Evolutionary conservation across 495 filamentous ascomycete genomes (phyloP).

Genomic region (Jackrogersella minutella): DNA sequence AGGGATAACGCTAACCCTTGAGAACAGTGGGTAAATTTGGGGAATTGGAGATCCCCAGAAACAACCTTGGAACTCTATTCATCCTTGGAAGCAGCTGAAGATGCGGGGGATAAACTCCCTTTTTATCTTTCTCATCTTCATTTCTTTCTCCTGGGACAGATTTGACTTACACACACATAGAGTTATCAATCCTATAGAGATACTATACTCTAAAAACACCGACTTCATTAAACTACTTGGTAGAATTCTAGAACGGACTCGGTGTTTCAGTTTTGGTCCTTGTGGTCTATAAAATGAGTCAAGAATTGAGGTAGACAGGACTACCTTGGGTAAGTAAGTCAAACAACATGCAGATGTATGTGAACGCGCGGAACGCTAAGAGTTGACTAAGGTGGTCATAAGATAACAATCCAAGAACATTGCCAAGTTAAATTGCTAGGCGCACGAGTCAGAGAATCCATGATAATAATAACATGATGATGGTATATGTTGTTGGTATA

Average conservation of each 20-base stretch:
- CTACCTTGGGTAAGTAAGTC: too few relatives aligned
- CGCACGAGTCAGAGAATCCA: not conserved
- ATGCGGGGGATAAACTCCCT: constrained; percentile 10
- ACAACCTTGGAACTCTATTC: not conserved
- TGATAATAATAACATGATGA: too few relatives aligned
- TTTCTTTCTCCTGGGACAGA: not conserved
- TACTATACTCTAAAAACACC: too few relatives aligned
- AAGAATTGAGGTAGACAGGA: not conserved
- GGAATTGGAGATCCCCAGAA: constrained; percentile 3
- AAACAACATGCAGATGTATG: not conserved
- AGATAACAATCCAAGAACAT: not conserved
- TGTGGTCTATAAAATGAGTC: not conserved
- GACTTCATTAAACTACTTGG: too few relatives aligned
- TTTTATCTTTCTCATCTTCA: not conserved
- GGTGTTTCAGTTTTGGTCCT: not conserved
- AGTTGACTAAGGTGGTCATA: constrained; percentile 13
- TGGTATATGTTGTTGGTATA: too few relatives aligned
- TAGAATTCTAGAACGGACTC: not conserved
- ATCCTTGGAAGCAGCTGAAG: constrained; percentile 6
- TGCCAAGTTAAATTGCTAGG: constrained; percentile 4
- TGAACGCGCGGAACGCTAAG: not conserved
- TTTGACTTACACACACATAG: not conserved
- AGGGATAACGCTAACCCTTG: constrained; percentile 1
- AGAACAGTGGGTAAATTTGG: constrained; percentile 6
- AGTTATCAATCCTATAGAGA: too few relatives aligned